phyloP scores from a whole-genome alignment of 345 rosid species.

The Firmiana major region DNA sequence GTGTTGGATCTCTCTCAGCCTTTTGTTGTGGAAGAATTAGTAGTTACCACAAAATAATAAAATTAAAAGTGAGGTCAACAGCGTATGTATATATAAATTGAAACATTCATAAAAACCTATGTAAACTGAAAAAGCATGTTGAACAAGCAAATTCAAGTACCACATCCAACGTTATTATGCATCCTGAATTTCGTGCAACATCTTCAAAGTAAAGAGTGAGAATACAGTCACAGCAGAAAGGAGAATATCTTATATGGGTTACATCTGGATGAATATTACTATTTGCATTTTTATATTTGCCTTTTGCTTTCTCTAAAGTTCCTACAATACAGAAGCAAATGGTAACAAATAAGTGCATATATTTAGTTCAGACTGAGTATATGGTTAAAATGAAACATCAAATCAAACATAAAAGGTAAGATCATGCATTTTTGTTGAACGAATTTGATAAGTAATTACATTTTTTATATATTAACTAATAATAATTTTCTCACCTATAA shows the following conservation, averaged over 20 bases:
- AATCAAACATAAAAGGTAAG: too few species aligned
- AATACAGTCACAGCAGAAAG: neutral
- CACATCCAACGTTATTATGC: neutral
- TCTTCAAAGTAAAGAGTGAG: neutral
- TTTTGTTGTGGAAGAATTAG: neutral
- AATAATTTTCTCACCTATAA: too few species aligned
- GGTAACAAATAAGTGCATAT: neutral
- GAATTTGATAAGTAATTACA: too few species aligned
- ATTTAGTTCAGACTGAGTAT: too few species aligned
- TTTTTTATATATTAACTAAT: too few species aligned
- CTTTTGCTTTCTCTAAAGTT: neutral
- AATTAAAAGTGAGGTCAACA: neutral
- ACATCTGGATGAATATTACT: neutral
- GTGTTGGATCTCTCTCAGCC: slow-evolving; percentile 21
- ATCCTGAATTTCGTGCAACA: neutral
- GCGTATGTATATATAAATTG: neutral
- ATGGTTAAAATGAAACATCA: too few species aligned
- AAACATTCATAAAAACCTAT: neutral
- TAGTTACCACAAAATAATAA: neutral
- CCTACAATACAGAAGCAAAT: neutral
- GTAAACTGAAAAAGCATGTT: neutral
- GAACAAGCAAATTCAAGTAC: neutral
- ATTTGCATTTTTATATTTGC: neutral
- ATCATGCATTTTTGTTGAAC: too few species aligned
- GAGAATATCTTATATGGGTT: neutral